These are phyloP conservation scores for Teratosphaeria gauchensis DNA, from an alignment of 2,329 filamentous ascomycete species.

Conservation along the genomic window DNA sequence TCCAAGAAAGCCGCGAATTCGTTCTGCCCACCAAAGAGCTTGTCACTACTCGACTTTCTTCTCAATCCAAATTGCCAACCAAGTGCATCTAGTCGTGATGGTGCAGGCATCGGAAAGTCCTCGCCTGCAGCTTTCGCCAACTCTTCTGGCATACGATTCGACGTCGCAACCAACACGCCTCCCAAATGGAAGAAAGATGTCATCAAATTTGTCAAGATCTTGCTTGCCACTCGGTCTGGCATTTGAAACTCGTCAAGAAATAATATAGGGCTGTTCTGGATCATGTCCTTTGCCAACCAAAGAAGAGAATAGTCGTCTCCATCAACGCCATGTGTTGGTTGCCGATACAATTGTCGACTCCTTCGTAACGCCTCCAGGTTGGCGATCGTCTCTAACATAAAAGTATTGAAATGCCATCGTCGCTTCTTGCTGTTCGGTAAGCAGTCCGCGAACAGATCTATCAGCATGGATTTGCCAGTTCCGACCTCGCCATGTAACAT, in stretches of 20 bases:
- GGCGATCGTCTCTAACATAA: constrained; percentile 70
- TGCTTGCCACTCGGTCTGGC: constrained; percentile 66
- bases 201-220: constrained; percentile 70
- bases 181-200: constrained; percentile 74
- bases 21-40: constrained; percentile 50
- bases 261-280: constrained; percentile 63
- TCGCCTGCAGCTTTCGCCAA: constrained; percentile 61
- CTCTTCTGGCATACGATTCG: constrained; percentile 76
- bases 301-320: constrained; percentile 58
- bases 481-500: constrained; percentile 75
- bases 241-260: constrained; percentile 80
- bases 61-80: constrained; percentile 26
- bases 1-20: constrained; percentile 71
- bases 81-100: constrained; percentile 39
- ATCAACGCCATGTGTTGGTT: neutral
- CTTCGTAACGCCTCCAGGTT: constrained; percentile 57
- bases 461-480: constrained; percentile 76
- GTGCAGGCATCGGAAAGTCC: constrained; percentile 51
- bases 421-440: constrained; percentile 63
- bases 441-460: constrained; percentile 70
- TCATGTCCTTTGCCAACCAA: constrained; percentile 65
- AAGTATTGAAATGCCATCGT: constrained; percentile 76
- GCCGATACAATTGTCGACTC: constrained; percentile 11
- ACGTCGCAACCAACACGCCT: constrained; percentile 69
- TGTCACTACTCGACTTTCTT: constrained; percentile 23